Evolutionary conservation across 176 grass and related monocot genomes (phyloP), one percentile per base, ranked within the genome.

Genomic region (Aechmea fasciata): DNA sequence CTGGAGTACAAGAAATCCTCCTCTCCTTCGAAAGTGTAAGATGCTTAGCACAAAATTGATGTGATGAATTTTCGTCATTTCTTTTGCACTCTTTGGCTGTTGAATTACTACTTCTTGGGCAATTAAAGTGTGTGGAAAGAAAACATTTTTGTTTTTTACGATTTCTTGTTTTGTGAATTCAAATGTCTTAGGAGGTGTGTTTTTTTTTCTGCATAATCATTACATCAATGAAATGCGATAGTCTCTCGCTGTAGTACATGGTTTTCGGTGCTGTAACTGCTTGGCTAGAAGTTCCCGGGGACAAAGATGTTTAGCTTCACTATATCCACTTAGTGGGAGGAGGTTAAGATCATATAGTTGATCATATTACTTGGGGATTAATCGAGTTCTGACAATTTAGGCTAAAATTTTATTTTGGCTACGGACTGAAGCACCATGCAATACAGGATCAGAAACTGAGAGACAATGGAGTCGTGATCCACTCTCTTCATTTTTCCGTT

Each of bases 21-120:
- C 20, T 73, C 78, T 49, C 50, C 1, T 14, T 57, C 70, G 11
- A 80, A 80, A 80, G 69, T 68, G 76, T 78, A 78, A 67, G 73
- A 53, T 54, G 11, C 50, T 50, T 20, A 63, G 3, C 70, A 22
- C 52, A 18, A 22, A 55, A 77, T 62, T 68, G 51, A 23, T 11
- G 17, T 69, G 9, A 61, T 61, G 55, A 11, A 62, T 25, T 12
- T 29, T 29, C 7, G 3, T 41, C 49, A 24, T 41, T 76, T 11
- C 55, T 47, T 47, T 52, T 8, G 10, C 13, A 20, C 3, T 14
- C 54, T 13, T 48, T 13, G 22, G n/a, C 57, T n/a, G 55, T 20
- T 51, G 11, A 20, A n/a, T 69, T 8, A 62, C 26, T 77, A 49
- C 18, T 11, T 50, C 57, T 50, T 17, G 24, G 33, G 54, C 64